Conservation (phyloP, 73 alveolate genomes). For the Tetrahymena thermophila region DNA sequence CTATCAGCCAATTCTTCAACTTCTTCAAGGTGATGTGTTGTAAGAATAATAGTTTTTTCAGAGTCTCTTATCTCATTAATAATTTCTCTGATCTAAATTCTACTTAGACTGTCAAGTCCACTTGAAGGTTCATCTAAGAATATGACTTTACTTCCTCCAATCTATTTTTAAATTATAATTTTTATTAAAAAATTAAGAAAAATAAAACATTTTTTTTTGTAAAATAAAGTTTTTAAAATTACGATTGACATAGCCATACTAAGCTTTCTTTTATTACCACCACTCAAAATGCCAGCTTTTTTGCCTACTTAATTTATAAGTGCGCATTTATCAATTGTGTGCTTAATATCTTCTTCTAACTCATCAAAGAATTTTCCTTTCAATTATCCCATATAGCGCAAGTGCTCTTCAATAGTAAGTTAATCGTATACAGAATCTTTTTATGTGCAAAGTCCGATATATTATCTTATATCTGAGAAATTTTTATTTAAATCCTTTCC, state of each 20-base stretch:
- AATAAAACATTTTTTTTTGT: not conserved
- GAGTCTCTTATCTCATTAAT: conserved; percentile 20
- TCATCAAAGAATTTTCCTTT: conserved; percentile 17
- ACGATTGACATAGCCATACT: conserved; percentile 56
- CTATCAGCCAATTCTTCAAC: conserved; percentile 85
- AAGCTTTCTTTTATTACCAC: conserved; percentile 71
- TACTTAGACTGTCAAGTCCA: conserved; percentile 56
- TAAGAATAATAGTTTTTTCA: conserved; percentile 48
- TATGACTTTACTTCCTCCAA: conserved; percentile 51
- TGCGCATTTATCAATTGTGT: not conserved
- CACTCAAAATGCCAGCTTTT: conserved; percentile 36
- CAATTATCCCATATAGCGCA: conserved; percentile 36
- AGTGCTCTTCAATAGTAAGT: conserved; percentile 50
- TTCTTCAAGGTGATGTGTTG: conserved; percentile 90
- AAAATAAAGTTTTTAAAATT: not conserved
- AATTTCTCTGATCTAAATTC: conserved; percentile 52
- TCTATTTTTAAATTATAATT: not conserved
- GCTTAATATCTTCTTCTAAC: not conserved
- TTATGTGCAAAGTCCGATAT: conserved; percentile 55
- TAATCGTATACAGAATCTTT: conserved; percentile 48
- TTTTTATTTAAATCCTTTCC: conserved; percentile 3
- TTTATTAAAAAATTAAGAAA: not conserved
- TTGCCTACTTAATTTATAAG: conserved; percentile 27
- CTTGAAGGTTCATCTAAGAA: conserved; percentile 73
- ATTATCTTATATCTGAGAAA: conserved; percentile 40